These are phyloP conservation scores for Plasmodium vinckei DNA, from an alignment of 169 alveolate genomes.

Conservation along the genomic window DNA sequence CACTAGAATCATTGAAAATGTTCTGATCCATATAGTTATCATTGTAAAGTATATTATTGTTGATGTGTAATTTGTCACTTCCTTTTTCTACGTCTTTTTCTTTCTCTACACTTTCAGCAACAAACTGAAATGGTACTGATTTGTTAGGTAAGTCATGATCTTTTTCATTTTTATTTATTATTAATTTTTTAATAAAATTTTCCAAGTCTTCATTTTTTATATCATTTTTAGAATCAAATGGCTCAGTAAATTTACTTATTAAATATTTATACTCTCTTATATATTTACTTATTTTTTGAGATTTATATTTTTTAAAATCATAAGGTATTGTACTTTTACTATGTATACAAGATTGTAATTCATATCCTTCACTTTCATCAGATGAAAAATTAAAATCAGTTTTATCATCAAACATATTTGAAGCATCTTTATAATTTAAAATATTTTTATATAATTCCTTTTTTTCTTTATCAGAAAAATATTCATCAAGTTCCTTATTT, in stretches of 20 bases:
- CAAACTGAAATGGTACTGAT: not conserved
- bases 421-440: not conserved
- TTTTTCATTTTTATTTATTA: conserved; percentile 28
- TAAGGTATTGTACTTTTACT: conserved; percentile 43
- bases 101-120: not conserved
- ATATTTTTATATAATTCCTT: conserved; percentile 42
- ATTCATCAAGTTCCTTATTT: conserved; percentile 6
- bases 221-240: conserved; percentile 40
- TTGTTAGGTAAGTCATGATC: not conserved
- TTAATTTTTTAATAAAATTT: conserved; percentile 34
- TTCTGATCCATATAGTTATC: not conserved
- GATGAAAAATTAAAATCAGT: conserved; percentile 32
- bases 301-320: conserved; percentile 46
- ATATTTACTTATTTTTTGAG: conserved; percentile 26
- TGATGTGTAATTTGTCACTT: not conserved
- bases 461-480: conserved; percentile 27
- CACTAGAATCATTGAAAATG: not conserved
- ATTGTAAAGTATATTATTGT: not conserved
- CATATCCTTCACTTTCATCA: conserved; percentile 76
- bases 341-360: conserved; percentile 63
- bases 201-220: conserved; percentile 43
- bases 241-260: conserved; percentile 63
- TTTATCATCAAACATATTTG: conserved; percentile 15
- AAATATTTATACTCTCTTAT: conserved; percentile 59
- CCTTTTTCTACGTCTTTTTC: not conserved